Evolutionary conservation across 306 rosid genomes (phyloP), one percentile per base, ranked within the genome.

Genomic region (Corylus heterophylla): DNA sequence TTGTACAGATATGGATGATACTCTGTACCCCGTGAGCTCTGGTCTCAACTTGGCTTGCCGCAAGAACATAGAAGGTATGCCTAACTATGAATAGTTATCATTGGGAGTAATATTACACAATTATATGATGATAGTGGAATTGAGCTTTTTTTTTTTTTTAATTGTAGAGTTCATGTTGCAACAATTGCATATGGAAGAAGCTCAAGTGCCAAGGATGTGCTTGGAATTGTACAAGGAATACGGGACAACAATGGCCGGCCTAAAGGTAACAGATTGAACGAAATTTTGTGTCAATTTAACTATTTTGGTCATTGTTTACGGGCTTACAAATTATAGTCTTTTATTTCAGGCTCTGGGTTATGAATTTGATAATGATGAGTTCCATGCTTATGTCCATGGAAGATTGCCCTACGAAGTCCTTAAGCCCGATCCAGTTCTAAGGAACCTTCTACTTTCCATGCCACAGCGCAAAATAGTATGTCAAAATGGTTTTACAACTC

Each of bases 241-340:
- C 42, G 98, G 98, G 51, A 93, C 98, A 73, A 93, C 97, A 54
- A 90, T 93, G 98, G 97, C 98, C 14, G 97, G 98, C 76, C 76
- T 93, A 2, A 91, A 91, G 91, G 98, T 91, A 69, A 83, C 54
- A 54, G 6, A 5, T 3, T 6, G 17, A 80, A 35, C 70, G 73
- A 31, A 42, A 31, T 56, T 67, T 74, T 68, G 22, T 44, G 72
- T 69, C 63, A 13, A 54, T 64, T 55, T 11, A 7, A 35, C 12
- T 7, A 8, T 10, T 59, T 59, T 66, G 64, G 31, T 54, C 9
- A 37, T 37, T 27, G 80, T 51, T 44, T 18, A 54, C 8, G 68
- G 74, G 66, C 71, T 77, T 48, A 25, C 17, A 73, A 84, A 73
- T 35, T 45, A 47, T 20, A 13, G 61, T 74, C 78, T 81, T 55